Base-by-base conservation (phyloP, 75 land plant genomes). In the Pinus tabuliformis region DNA sequence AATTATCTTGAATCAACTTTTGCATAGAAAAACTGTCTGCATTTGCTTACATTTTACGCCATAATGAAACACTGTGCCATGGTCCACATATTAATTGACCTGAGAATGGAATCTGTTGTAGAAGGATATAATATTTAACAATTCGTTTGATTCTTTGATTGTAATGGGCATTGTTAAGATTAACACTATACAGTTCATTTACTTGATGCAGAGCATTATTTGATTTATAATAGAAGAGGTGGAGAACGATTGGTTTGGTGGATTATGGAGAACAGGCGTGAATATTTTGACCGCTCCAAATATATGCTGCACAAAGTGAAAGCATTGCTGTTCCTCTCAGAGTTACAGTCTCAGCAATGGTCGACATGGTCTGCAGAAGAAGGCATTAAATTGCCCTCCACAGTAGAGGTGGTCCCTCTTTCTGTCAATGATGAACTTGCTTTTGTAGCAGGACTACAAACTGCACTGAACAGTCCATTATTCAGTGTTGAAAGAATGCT, bases 181-280 rank as follows among this genome's bases (percentile, higher is more conserved):
- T 45, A 42, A 39, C 52, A n/a, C 9, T n/a, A n/a, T 68, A 45
- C 9, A 16, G 59, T 74, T 62, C 26, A 74, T 13, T 70, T 77
- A 57, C 64, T 64, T 77, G n/a, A 63, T 89, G 75, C 95, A 96
- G 99, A 90, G 58, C 83, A 83, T 78, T 97, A 94, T 77, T 78
- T 92, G 18, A 54, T 70, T 58, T 89, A 78, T 62, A 75, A 82
- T 76, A 77, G 83, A 36, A 84, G 75, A 81, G 93, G 98, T 52
- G 78, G 86, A 26, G 87, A 82, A 64, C 86, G 89, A 79, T 74
- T 97, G 62, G 82, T 84, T 33, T 97, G 99, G 99, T 97, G 98
- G 99, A 82, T 97, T 62, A 97, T 95, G 98, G 99, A 95, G 82
- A 97, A 97, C 66, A 81, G 98, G 26, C 78, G 86, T 4, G 95